Percentiles rank a stretch among this genome's conserved stretches.
phyloP scores from a whole-genome alignment of 2,329 filamentous ascomycete genomes.

The Diplodia scrobiculata region DNA sequence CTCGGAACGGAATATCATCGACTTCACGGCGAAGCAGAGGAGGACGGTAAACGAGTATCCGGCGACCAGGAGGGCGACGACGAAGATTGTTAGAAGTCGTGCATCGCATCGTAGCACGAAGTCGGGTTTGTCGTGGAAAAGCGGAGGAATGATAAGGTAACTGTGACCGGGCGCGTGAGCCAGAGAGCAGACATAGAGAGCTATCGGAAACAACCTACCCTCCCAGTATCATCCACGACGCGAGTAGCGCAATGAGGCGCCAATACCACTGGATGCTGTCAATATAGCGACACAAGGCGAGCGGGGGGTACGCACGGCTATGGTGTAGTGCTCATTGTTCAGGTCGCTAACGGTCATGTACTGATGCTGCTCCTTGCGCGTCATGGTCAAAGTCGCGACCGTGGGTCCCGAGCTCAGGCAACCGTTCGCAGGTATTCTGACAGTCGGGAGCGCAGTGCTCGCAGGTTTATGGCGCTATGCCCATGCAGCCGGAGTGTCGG shows the following conservation, averaged over 20 bases:
- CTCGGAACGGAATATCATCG: constrained; percentile 52
- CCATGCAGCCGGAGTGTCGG: constrained; percentile 8
- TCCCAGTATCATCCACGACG: constrained; percentile 53
- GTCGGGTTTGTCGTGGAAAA: constrained; percentile 47
- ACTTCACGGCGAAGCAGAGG: constrained; percentile 52
- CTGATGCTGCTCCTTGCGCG: constrained; percentile 14
- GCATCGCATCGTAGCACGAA: constrained; percentile 44
- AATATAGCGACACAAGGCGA: neutral
- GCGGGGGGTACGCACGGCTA: constrained; percentile 23
- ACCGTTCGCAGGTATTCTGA: neutral
- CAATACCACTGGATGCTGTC: constrained; percentile 50
- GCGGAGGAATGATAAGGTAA: constrained; percentile 53
- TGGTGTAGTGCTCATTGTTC: constrained; percentile 27
- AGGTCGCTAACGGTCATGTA: constrained; percentile 30
- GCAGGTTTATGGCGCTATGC: constrained; percentile 11
- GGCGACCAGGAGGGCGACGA: constrained; percentile 51
- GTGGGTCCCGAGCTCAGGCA: neutral
- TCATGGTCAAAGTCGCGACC: constrained; percentile 6
- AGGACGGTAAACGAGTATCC: constrained; percentile 54
- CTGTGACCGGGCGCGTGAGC: constrained; percentile 38
- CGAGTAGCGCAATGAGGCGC: constrained; percentile 48
- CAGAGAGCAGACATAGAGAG: constrained; percentile 2
- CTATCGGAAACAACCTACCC: constrained; percentile 43
- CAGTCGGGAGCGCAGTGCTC: constrained; percentile 3
- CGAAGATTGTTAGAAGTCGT: constrained; percentile 49